Evolutionary conservation across 306 rosid genomes (phyloP).

Genomic region (Alnus glutinosa): DNA sequence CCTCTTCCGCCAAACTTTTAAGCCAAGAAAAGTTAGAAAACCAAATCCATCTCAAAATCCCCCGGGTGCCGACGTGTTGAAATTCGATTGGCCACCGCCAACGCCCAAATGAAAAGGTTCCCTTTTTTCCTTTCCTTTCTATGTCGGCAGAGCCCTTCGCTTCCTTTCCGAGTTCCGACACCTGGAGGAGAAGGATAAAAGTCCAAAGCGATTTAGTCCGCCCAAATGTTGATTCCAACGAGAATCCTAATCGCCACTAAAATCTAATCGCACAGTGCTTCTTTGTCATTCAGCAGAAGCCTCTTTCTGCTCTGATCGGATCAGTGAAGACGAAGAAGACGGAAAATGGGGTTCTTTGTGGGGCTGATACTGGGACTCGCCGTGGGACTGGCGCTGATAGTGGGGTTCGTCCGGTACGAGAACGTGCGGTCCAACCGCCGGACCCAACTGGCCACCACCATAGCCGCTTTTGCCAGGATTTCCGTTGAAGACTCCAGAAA

Average conservation of each 20-base stretch:
- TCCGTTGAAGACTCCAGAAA: slow-evolving; percentile 85
- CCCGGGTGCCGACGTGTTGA: too few relatives aligned
- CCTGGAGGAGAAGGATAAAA: background rate
- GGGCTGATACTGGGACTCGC: slow-evolving; percentile 71
- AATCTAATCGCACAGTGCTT: background rate
- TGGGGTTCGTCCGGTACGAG: slow-evolving; percentile 66
- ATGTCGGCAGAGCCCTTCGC: background rate
- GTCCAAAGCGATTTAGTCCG: slow-evolving; percentile 17
- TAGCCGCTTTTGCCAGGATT: slow-evolving; percentile 84
- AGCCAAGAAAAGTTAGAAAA: too few relatives aligned
- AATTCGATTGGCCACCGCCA: background rate
- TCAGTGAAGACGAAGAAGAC: background rate
- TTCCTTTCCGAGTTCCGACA: background rate
- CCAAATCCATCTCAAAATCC: too few relatives aligned
- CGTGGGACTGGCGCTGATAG: slow-evolving; percentile 59
- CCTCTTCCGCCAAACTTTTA: too few relatives aligned
- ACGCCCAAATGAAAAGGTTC: background rate
- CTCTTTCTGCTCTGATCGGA: background rate
- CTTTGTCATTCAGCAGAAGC: background rate
- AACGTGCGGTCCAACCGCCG: slow-evolving; percentile 67
- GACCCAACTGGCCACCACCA: slow-evolving; percentile 62
- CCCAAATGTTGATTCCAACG: background rate
- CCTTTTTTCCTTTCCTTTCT: too few relatives aligned
- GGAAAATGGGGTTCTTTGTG: slow-evolving; percentile 65
- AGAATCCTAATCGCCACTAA: background rate